Evolutionary conservation across 2,329 filamentous ascomycete genomes (phyloP).

Genomic region (Coniella lustricola): DNA sequence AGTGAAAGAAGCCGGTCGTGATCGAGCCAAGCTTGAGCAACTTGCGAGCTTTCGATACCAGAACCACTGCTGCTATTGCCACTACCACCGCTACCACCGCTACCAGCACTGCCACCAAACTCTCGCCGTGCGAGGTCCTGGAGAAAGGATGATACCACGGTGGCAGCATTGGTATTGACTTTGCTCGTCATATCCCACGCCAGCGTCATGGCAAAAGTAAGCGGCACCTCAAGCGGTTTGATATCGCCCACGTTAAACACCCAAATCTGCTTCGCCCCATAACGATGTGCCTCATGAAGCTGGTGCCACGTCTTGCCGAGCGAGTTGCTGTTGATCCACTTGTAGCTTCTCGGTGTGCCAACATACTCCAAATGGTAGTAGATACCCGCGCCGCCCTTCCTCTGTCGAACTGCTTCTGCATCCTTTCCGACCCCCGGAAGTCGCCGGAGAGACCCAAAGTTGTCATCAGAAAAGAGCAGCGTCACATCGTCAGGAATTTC

Average conservation of each 20-base stretch:
- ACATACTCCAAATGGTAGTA: constrained; percentile 57
- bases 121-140: constrained; percentile 27
- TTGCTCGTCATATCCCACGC: constrained; percentile 48
- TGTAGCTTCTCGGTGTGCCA: constrained; percentile 52
- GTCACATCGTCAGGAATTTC: constrained; percentile 55
- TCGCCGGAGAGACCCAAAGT: constrained; percentile 52
- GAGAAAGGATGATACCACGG: constrained; percentile 32
- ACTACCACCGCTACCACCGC: too few relatives aligned
- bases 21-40: constrained; percentile 43
- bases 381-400: constrained; percentile 51
- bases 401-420: constrained; percentile 40
- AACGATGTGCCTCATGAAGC: constrained; percentile 45
- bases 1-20: constrained; percentile 43
- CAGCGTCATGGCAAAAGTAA: constrained; percentile 50
- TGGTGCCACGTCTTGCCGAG: constrained; percentile 24
- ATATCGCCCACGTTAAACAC: constrained; percentile 59
- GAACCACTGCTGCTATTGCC: too few relatives aligned
- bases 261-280: constrained; percentile 54
- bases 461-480: constrained; percentile 56
- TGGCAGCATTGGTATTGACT: constrained; percentile 27
- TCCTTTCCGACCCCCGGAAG: constrained; percentile 48
- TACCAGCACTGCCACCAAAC: constrained; percentile 25
- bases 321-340: constrained; percentile 57
- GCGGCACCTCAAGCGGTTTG: constrained; percentile 52
- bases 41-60: constrained; percentile 32